These are phyloP conservation scores for Passalora sequoiae DNA, from an alignment of 2,329 filamentous ascomycete genomes.

Conservation along the genomic window DNA sequence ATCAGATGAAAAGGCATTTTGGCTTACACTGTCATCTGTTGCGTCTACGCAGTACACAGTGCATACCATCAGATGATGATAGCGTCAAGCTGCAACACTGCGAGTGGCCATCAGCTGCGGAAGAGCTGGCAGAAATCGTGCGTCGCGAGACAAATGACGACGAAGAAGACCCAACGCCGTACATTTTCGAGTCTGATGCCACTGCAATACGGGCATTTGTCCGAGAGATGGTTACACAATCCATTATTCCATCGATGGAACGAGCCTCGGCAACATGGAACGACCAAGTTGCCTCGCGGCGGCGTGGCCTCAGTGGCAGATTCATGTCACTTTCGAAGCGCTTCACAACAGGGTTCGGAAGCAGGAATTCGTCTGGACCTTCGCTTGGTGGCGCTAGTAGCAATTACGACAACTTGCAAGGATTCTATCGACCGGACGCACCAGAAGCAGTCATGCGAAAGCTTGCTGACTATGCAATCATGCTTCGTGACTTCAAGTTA, in stretches of 20 bases:
- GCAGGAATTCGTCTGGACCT: slow-evolving; percentile 54
- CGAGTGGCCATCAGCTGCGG: slow-evolving; percentile 82
- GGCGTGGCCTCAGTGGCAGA: slow-evolving; percentile 83
- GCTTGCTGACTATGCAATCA: slow-evolving; percentile 90
- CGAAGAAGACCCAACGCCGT: slow-evolving; percentile 66
- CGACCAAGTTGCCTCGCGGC: slow-evolving; percentile 86
- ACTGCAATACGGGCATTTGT: slow-evolving; percentile 84
- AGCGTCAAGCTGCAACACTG: slow-evolving; percentile 73
- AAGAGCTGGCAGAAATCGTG: slow-evolving; percentile 71
- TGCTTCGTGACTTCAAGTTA: slow-evolving; percentile 93
- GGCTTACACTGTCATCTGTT: slow-evolving; percentile 92
- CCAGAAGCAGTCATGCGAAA: slow-evolving; percentile 90
- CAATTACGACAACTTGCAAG: slow-evolving; percentile 72
- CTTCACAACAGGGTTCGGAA: slow-evolving; percentile 71
- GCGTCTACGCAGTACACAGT: slow-evolving; percentile 75
- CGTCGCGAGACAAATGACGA: slow-evolving; percentile 53
- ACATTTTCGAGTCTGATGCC: slow-evolving; percentile 87
- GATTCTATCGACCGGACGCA: slow-evolving; percentile 77
- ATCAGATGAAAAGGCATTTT: slow-evolving; percentile 99
- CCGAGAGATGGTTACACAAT: slow-evolving; percentile 91
- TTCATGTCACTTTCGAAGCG: slow-evolving; percentile 91
- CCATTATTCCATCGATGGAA: slow-evolving; percentile 94
- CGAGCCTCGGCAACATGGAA: slow-evolving; percentile 89
- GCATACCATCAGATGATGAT: slow-evolving; percentile 85
- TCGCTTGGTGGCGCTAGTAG: slow-evolving; percentile 42